These are phyloP conservation scores for Boletus sensibilis DNA, from an alignment of 768 basidiomycete genomes.

Conservation along the genomic window DNA sequence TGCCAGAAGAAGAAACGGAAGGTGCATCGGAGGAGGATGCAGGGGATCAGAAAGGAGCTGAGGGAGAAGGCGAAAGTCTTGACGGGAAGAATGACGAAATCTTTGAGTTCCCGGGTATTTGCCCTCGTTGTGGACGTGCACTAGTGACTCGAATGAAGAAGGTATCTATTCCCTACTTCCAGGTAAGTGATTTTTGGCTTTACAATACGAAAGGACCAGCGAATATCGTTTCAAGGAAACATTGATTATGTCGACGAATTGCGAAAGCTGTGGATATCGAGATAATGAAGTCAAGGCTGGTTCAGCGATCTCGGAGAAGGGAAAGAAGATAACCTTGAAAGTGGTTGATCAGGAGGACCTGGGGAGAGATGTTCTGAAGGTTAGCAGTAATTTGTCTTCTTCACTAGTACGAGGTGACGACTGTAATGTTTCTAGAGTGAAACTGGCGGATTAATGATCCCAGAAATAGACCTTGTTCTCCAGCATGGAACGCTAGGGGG, in stretches of 20 bases:
- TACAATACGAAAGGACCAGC: background rate
- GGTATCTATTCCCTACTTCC: conserved; percentile 95
- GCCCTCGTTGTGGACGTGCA: conserved; percentile 83
- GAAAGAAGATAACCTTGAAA: conserved; percentile 83
- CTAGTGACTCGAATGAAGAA: conserved; percentile 94
- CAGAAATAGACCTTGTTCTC: conserved; percentile 91
- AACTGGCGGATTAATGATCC: conserved; percentile 83
- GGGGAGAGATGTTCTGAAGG: conserved; percentile 92
- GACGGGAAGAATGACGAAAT: conserved; percentile 77
- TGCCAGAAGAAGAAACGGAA: conserved; percentile 42
- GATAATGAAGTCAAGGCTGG: conserved; percentile 99
- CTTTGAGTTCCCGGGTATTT: conserved; percentile 81
- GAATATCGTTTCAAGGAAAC: conserved; percentile 61
- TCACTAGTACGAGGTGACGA: background rate
- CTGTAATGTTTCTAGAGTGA: conserved; percentile 65
- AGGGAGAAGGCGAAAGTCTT: conserved; percentile 14
- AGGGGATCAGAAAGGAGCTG: conserved; percentile 8
- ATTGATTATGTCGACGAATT: conserved; percentile 98
- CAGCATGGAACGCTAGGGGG: conserved; percentile 95
- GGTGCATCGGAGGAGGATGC: background rate
- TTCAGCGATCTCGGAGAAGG: conserved; percentile 80
- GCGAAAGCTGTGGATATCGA: conserved; percentile 90
- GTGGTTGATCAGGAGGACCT: conserved; percentile 93
- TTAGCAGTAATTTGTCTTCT: conserved; percentile 31
- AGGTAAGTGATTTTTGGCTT: conserved; percentile 45